These are phyloP conservation scores for Gymnopilus dilepis DNA, from an alignment of 768 basidiomycete genomes.

Conservation along the genomic window DNA sequence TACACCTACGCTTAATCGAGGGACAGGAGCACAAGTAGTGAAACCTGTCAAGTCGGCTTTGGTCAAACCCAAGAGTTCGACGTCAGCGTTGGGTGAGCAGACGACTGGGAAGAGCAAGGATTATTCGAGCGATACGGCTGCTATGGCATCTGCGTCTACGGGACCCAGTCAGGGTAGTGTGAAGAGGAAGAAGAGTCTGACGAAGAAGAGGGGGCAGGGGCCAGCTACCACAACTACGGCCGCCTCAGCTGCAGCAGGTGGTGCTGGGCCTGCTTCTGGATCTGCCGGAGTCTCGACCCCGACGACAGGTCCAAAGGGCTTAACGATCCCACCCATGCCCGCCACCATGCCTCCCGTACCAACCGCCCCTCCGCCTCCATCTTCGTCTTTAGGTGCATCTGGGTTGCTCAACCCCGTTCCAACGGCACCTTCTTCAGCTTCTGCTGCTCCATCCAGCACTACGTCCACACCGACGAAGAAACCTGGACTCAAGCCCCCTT, in stretches of 20 bases:
- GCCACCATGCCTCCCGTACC: neutral
- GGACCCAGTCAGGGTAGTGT: neutral
- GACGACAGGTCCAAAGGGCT: neutral
- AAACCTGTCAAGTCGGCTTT: neutral
- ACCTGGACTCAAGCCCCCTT: conserved; percentile 4
- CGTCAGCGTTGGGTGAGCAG: too few species aligned
- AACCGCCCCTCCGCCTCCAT: neutral
- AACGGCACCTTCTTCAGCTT: too few species aligned
- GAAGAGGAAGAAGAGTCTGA: conserved; percentile 26
- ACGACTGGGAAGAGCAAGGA: conserved; percentile 8
- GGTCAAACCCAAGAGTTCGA: neutral
- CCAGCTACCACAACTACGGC: conserved; percentile 2
- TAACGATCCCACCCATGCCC: neutral
- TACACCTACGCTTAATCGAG: neutral
- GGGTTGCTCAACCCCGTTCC: neutral
- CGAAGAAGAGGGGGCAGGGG: conserved; percentile 17
- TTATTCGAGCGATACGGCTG: conserved; percentile 25
- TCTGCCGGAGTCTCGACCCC: too few species aligned
- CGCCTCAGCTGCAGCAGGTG: neutral
- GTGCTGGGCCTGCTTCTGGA: too few species aligned
- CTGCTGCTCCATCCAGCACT: too few species aligned
- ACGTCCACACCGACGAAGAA: conserved; percentile 1
- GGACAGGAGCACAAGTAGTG: neutral
- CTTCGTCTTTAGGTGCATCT: too few species aligned
- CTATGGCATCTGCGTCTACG: neutral